Evolutionary conservation across 805 yeast genomes (phyloP).

Genomic region (Lachancea thermotolerans): DNA sequence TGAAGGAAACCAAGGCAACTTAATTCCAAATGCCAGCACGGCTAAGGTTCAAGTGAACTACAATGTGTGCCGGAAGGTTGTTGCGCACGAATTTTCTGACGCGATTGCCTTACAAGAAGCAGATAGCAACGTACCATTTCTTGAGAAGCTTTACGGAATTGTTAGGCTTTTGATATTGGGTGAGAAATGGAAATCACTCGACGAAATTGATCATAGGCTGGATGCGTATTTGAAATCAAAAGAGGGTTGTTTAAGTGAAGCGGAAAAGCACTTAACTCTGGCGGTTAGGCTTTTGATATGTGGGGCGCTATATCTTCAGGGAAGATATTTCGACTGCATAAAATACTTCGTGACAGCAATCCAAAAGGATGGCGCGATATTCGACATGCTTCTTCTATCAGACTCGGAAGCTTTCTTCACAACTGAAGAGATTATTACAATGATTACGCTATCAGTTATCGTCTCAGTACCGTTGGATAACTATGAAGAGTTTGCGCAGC

Average conservation of each 20-base stretch:
- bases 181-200: constrained; percentile 17
- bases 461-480: constrained; percentile 26
- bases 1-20: not conserved
- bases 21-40: too few species aligned
- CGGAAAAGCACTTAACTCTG: not conserved
- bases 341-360: constrained; percentile 14
- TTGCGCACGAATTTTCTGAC: constrained; percentile 20
- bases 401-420: constrained; percentile 4
- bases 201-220: constrained; percentile 22
- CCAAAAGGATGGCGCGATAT: constrained; percentile 9
- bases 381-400: not conserved
- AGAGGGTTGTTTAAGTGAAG: not conserved
- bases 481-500: constrained; percentile 19
- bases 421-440: constrained; percentile 17
- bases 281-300: constrained; percentile 14
- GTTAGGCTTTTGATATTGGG: constrained; percentile 15
- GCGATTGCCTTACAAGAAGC: constrained; percentile 17
- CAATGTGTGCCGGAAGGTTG: not conserved
- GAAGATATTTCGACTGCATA: constrained; percentile 20
- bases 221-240: constrained; percentile 3
- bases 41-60: too few species aligned
- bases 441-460: constrained; percentile 21
- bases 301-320: constrained; percentile 16
- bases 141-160: constrained; percentile 15
- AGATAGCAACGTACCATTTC: constrained; percentile 8